Conservation (phyloP, 2,329 filamentous ascomycete genomes). For the Talaromyces verruculosus region DNA sequence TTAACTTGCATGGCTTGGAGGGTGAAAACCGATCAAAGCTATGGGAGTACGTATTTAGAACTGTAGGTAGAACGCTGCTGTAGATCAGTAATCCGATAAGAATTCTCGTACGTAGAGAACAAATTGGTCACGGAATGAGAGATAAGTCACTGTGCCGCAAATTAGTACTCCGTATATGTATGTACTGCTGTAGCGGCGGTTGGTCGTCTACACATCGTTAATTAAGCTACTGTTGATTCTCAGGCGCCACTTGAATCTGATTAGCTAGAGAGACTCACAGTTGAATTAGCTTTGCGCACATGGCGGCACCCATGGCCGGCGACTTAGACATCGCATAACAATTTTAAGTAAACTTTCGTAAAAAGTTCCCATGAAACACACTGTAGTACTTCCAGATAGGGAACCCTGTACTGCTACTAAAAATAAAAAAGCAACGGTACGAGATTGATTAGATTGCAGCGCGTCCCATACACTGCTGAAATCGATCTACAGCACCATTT, state of each 20-base stretch:
- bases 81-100: background rate
- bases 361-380: background rate
- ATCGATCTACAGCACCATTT: background rate
- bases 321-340: background rate
- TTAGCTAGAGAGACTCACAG: background rate
- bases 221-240: conserved; percentile 1
- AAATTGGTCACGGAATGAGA: background rate
- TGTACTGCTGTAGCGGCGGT: background rate
- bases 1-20: background rate
- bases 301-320: background rate
- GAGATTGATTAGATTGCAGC: background rate
- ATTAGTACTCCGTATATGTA: background rate
- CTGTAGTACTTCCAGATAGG: background rate
- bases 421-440: background rate
- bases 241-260: background rate
- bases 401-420: background rate
- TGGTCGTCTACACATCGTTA: background rate
- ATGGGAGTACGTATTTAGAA: no score
- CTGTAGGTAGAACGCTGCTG: background rate
- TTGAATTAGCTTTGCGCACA: background rate
- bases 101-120: background rate
- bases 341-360: background rate
- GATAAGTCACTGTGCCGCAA: background rate
- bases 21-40: background rate
- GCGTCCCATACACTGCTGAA: background rate